Conservation (phyloP, 805 yeast species). For the Starmerella asiatica region DNA sequence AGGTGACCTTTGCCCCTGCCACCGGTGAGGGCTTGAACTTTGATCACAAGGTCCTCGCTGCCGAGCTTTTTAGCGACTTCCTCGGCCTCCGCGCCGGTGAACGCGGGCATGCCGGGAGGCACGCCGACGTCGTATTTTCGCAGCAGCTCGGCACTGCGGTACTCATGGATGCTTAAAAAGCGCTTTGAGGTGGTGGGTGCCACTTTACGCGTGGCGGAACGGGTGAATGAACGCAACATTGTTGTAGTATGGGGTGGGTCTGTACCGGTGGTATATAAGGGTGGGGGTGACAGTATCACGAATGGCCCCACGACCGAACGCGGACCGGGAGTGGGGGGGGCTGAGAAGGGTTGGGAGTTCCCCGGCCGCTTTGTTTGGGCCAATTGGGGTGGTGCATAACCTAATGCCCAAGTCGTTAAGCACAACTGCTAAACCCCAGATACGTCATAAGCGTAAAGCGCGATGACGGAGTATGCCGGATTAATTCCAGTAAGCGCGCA, state of each 20-base stretch:
- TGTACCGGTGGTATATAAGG: neutral
- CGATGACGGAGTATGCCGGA: too few species aligned
- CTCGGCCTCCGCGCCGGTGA: slow-evolving; percentile 78
- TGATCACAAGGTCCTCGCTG: slow-evolving; percentile 75
- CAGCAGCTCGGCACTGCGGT: slow-evolving; percentile 80
- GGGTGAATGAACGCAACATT: slow-evolving; percentile 11
- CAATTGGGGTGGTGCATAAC: too few species aligned
- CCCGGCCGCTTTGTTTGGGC: too few species aligned
- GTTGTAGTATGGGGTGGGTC: neutral
- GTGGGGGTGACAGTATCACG: too few species aligned
- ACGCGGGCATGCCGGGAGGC: slow-evolving; percentile 84
- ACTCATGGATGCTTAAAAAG: slow-evolving; percentile 85
- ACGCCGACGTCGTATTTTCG: slow-evolving; percentile 75
- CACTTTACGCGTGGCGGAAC: neutral
- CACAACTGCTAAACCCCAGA: too few species aligned
- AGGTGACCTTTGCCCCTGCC: slow-evolving; percentile 99
- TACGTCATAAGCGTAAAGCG: too few species aligned
- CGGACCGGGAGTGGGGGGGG: too few species aligned
- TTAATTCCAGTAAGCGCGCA: too few species aligned
- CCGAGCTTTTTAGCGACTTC: slow-evolving; percentile 60
- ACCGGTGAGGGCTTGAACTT: slow-evolving; percentile 98
- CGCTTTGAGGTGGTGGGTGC: slow-evolving; percentile 32
- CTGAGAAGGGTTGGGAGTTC: too few species aligned
- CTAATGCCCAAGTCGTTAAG: too few species aligned
- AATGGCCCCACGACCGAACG: too few species aligned